Conservation (phyloP, 2,329 filamentous ascomycete species). For the Hymenoscyphus albidus region DNA sequence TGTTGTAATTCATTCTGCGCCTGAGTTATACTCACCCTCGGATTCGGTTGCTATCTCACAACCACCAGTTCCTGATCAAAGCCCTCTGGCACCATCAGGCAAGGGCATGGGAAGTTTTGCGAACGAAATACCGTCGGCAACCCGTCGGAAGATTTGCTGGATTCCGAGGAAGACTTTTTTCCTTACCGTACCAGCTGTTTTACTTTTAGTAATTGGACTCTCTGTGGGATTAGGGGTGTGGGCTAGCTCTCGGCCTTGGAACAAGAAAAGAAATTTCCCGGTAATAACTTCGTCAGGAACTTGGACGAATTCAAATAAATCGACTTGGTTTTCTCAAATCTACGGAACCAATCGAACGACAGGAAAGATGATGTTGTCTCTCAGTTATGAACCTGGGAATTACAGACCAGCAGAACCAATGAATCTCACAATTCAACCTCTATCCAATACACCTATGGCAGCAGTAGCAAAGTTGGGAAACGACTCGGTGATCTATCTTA, state of each 20-base stretch:
- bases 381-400: constrained; percentile 1
- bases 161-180: constrained; percentile 2
- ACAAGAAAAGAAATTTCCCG: constrained; percentile 1
- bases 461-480: constrained; percentile 9
- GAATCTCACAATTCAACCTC: constrained; percentile 13
- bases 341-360: constrained; percentile 6
- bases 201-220: constrained; percentile 12
- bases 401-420: constrained; percentile 6
- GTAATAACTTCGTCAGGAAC: constrained; percentile 13
- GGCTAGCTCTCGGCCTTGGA: not conserved
- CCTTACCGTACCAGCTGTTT: not conserved
- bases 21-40: not conserved
- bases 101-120: not conserved
- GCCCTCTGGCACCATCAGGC: not conserved
- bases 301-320: constrained; percentile 7
- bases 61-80: not conserved
- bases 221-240: constrained; percentile 4
- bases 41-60: not conserved
- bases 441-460: constrained; percentile 11
- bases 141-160: constrained; percentile 3
- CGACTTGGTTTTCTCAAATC: constrained; percentile 15
- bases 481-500: constrained; percentile 11
- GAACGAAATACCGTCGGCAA: not conserved
- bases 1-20: constrained; percentile 5
- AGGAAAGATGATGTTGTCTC: not conserved